Base-by-base conservation (phyloP, 2,329 filamentous ascomycete genomes). In the Atkinsonella hypoxylon region DNA sequence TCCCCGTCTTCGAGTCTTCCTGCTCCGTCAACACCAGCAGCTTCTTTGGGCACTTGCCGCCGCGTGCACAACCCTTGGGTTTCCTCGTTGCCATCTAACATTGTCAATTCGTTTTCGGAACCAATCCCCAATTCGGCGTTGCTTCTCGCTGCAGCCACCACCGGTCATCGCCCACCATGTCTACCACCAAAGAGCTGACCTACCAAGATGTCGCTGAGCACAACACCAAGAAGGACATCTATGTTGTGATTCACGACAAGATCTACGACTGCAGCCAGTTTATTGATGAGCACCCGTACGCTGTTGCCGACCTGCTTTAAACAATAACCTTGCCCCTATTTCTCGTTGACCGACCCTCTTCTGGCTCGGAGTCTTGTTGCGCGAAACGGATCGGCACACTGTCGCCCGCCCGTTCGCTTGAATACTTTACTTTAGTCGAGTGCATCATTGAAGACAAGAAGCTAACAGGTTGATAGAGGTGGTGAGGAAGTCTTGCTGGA, bases 401-500 rank as follows among this genome's bases (percentile, higher is more conserved):
- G 9, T 17, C 8, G 39, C n/a, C 17, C 9, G 2, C 32, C 2
- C 10, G 32, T 7, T 34, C 10, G 32, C 32, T 34, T 3, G 32
- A 13, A 34, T 10, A 22, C 5, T 3, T 22, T 22, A 2, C 3
- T 26, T 7, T 26, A 26, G 4, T 26, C 26, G 26, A 22, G 20
- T 26, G 26, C 26, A 7, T 26, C 6, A 8, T 4, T 26, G 8
- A 26, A 5, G 26, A 26, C n/a, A n/a, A n/a, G 4, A 5, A 5
- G 26, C 26, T 26, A 26, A 26, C 26, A 2, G 26, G 26, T 50
- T 51, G 47, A 39, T 65, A 97, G 93, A 62, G 93, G 93, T 76
- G 93, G 93, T 74, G 93, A 98, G 75, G 93, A 98, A 76, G 93
- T 98, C 61, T 76, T 98, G 56, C 85, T 98, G 60, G 93, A 98